Percentiles rank a stretch among this genome's conserved stretches.
Evolutionary conservation across 345 rosid species (phyloP).

Genomic region (Mangifera indica): DNA sequence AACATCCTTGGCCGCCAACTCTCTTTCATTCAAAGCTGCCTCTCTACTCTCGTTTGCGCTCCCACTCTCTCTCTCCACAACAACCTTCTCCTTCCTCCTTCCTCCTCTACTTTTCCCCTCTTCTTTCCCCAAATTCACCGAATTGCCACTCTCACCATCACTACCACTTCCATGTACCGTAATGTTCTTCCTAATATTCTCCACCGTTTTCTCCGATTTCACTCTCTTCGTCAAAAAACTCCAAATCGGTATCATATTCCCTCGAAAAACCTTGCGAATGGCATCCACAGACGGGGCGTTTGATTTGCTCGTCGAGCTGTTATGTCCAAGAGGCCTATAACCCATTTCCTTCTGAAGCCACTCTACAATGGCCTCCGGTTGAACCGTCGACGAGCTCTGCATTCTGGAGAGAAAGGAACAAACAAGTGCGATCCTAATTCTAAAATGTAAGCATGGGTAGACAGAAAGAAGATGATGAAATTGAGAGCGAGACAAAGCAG

Average conservation of each 20-base stretch:
- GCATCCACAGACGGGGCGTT: constrained; percentile 69
- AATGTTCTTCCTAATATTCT: constrained; percentile 70
- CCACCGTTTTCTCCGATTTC: constrained; percentile 84
- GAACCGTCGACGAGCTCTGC: constrained; percentile 47
- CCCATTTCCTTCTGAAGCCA: constrained; percentile 94
- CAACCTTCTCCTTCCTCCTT: constrained; percentile 58
- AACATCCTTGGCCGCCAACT: constrained; percentile 67
- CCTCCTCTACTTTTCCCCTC: constrained; percentile 47
- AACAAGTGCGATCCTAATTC: constrained; percentile 3
- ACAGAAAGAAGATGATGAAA: not conserved
- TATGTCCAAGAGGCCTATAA: constrained; percentile 70
- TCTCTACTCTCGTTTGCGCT: constrained; percentile 56
- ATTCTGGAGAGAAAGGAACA: constrained; percentile 17
- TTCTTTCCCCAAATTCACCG: constrained; percentile 42
- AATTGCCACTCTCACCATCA: constrained; percentile 31
- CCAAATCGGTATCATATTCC: constrained; percentile 86
- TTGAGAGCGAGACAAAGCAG: not conserved
- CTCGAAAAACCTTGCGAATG: constrained; percentile 70
- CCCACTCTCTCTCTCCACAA: constrained; percentile 28
- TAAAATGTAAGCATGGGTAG: not conserved
- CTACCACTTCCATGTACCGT: constrained; percentile 58
- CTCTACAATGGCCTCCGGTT: constrained; percentile 72
- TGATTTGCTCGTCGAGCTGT: constrained; percentile 48
- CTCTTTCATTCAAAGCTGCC: constrained; percentile 67
- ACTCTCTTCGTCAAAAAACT: constrained; percentile 61